Evolutionary conservation across 768 basidiomycete species (phyloP), one percentile per base, ranked within the genome.

Genomic region (Tubosaeta sp.): DNA sequence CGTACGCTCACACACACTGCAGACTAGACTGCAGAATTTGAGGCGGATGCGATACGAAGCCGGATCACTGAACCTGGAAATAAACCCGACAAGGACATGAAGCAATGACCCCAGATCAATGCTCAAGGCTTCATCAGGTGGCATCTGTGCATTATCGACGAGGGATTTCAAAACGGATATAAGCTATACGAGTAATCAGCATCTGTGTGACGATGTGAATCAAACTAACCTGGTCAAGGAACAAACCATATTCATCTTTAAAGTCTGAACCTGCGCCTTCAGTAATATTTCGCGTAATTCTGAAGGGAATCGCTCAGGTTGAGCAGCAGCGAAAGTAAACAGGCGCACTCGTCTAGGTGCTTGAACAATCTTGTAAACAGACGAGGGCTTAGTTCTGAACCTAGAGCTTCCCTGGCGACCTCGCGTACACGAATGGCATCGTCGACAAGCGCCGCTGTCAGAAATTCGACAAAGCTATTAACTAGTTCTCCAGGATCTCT

Each of bases 351-450:
- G 46, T 89, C 86, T 50, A 95, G 73, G 52, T 84, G 80, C 55
- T 76, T 81, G 44, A 94, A 74, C 27, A 94, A 69, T 51, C 76
- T 77, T 19, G 78, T 72, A 58, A 89, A 87, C 42, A 90, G 70
- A 41, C 79, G 75, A 24, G 85, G 82, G 53, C 82, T 85, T 18
- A 94, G 73, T 59, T 96, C 93, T 13, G 75, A 73, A 2, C 92
- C 90, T 16, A 96, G 68, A 0, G 90, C 89, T 48, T 92, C 90
- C 56, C 82, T 79, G 3, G 87, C 87, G 11, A 82, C 75, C 59
- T 95, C 88, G n/a, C 91, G 81, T 31, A 87, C 78, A 39, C 79
- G 75, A 6, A 82, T 73, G 45, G 80, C 78, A 12, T 83, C 79
- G n/a, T 75, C 71, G 16, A 87, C 71, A 40, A 94, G 71, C 36